phyloP scores from a whole-genome alignment of 306 rosid genomes.

The Neltuma alba region DNA sequence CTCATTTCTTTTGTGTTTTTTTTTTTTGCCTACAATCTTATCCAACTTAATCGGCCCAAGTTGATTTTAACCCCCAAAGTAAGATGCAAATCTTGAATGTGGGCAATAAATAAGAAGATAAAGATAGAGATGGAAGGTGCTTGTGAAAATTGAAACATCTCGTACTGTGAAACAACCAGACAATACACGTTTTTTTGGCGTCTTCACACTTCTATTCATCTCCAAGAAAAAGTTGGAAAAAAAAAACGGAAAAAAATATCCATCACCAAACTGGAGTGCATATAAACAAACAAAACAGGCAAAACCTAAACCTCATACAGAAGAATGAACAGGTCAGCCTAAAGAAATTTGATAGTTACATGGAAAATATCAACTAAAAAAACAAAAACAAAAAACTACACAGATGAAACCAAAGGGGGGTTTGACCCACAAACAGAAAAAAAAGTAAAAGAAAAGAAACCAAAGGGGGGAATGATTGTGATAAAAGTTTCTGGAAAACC shows the following conservation, averaged over 20 bases:
- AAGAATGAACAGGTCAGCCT: slow-evolving; percentile 30
- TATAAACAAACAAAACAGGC: slow-evolving; percentile 33
- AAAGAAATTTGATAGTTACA: slow-evolving; percentile 17
- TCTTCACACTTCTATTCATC: slow-evolving; percentile 29
- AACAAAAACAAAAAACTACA: slow-evolving; percentile 18
- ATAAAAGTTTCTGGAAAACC: background rate
- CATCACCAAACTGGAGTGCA: slow-evolving; percentile 19
- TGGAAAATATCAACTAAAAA: background rate
- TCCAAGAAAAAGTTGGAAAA: background rate
- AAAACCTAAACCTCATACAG: slow-evolving; percentile 29
- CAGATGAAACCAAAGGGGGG: background rate
- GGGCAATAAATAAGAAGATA: background rate
- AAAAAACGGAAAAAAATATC: background rate
- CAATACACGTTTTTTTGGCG: slow-evolving; percentile 10
- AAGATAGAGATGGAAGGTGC: background rate
- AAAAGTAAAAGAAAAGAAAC: too few relatives aligned
- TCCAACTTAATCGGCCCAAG: background rate
- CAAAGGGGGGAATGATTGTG: background rate
- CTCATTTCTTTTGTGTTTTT: background rate
- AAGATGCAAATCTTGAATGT: background rate
- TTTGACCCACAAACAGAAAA: too few relatives aligned
- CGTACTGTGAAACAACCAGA: background rate
- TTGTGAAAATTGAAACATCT: background rate
- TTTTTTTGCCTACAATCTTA: background rate
- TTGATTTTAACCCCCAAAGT: background rate